Evolutionary conservation across 257 asterid genomes (phyloP), one percentile per base, ranked within the genome.

Genomic region (Nicotiana noctiflora): DNA sequence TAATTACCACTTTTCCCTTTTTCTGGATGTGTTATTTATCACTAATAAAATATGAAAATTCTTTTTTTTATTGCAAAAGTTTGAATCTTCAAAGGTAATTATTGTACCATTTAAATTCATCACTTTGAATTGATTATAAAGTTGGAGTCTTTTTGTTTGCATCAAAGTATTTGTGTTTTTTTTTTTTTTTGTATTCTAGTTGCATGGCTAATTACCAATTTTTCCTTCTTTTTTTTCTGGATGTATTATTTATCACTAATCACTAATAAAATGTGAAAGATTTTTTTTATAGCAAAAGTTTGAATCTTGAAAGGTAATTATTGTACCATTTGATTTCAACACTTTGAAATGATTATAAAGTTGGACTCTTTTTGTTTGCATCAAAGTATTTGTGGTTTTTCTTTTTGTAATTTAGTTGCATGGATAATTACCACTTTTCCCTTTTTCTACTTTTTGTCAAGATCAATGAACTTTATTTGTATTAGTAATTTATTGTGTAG

Each of bases 341-440:
- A 34, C 23, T 80, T 59, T 83, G 62, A 75, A 62, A 0, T 83
- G 83, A 79, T 82, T 70, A 46, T 83, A 85, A 81, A 88, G 86
- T 56, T 84, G 87, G 81, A 70, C 60, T 88, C 87, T 84, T 86
- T 89, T 86, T 72, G 61, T 75, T 57, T 75, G 60, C 83, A 79
- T 88, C 68, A 76, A 82, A 90, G 89, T 84, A 80, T 72, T 52
- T 82, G 46, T 77, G 72, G 61, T 81, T 84, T 80, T 81, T 82
- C 84, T 87, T 83, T 84, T 86, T 83, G 86, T 85, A 84, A 86
- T 79, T 82, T 79, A 84, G 84, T 85, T 84, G 79, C 85, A 83
- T 82, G 86, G 59, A 57, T 64, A 13, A 62, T n/a, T 11, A 60
- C 53, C 32, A 68, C 37, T 72, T 70, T 77, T 65, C 4, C 77